Percentiles rank a stretch among this genome's conserved stretches.
Evolutionary conservation across 345 rosid genomes (phyloP).

Genomic region (Limnanthes douglasii): DNA sequence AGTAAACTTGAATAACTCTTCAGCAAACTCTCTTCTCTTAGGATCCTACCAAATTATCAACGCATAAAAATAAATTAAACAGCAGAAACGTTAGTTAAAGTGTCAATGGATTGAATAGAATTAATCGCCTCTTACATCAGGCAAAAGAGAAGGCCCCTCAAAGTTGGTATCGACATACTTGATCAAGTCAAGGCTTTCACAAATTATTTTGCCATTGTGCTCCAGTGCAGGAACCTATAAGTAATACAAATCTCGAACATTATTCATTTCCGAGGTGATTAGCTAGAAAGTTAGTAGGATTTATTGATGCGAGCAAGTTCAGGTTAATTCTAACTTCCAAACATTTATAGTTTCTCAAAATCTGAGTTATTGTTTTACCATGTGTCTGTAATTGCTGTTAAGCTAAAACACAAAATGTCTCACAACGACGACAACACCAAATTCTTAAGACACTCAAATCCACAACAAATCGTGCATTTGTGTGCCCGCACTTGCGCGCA

Average conservation of each 20-base stretch:
- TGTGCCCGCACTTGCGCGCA: no score
- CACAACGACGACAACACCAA: no score
- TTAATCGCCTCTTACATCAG: slow-evolving; percentile 24
- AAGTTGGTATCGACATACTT: slow-evolving; percentile 70
- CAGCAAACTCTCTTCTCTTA: slow-evolving; percentile 35
- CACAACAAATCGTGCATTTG: no score
- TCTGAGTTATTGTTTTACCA: no score
- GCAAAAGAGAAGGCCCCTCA: slow-evolving; percentile 66
- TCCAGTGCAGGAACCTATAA: slow-evolving; percentile 79
- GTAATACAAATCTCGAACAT: not conserved
- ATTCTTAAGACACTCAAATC: no score
- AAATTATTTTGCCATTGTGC: slow-evolving; percentile 73
- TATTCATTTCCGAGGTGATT: not conserved
- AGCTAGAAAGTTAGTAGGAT: not conserved
- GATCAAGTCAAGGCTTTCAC: slow-evolving; percentile 80
- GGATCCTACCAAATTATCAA: slow-evolving; percentile 40
- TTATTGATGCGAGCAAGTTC: no score
- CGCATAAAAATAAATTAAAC: not conserved
- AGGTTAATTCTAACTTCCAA: no score
- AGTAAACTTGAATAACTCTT: slow-evolving; percentile 43
- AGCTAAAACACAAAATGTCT: no score
- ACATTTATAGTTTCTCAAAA: no score
- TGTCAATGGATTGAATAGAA: not conserved
- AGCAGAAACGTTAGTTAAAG: not conserved
- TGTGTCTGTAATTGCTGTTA: no score